These are phyloP conservation scores for Mortierella antarctica DNA, from an alignment of 192 early-diverging fungal species.

Conservation along the genomic window DNA sequence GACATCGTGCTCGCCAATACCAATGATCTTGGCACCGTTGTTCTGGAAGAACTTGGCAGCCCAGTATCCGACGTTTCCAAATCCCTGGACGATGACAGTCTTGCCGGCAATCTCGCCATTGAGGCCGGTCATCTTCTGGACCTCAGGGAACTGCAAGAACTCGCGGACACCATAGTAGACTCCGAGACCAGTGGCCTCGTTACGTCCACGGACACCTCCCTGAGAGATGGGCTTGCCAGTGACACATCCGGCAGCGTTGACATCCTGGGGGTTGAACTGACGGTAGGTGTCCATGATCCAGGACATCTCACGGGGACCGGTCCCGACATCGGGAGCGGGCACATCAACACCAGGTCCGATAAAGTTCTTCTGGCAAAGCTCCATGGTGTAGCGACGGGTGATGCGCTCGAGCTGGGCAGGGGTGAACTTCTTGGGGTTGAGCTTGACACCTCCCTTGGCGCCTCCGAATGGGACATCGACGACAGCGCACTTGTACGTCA, in stretches of 20 bases:
- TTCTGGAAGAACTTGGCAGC: slow-evolving; percentile 86
- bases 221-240: slow-evolving; percentile 84
- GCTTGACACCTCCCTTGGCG: slow-evolving; percentile 88
- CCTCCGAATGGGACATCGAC: slow-evolving; percentile 84
- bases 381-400: slow-evolving; percentile 85
- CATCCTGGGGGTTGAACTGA: slow-evolving; percentile 84
- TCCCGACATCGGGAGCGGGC: slow-evolving; percentile 87
- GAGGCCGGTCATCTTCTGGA: slow-evolving; percentile 77
- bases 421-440: slow-evolving; percentile 85
- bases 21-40: slow-evolving; percentile 83
- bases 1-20: slow-evolving; percentile 78
- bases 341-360: slow-evolving; percentile 87
- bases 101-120: slow-evolving; percentile 68
- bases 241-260: slow-evolving; percentile 84
- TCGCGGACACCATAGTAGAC: slow-evolving; percentile 86
- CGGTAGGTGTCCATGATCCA: slow-evolving; percentile 91
- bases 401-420: slow-evolving; percentile 81
- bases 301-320: slow-evolving; percentile 84
- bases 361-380: slow-evolving; percentile 88
- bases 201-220: slow-evolving; percentile 87
- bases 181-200: slow-evolving; percentile 85
- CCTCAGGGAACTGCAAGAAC: slow-evolving; percentile 81
- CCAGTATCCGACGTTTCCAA: slow-evolving; percentile 90
- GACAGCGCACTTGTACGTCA: slow-evolving; percentile 92
- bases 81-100: slow-evolving; percentile 83